These are phyloP conservation scores for Cytospora mali DNA, from an alignment of 2,329 filamentous ascomycete genomes.

Conservation along the genomic window DNA sequence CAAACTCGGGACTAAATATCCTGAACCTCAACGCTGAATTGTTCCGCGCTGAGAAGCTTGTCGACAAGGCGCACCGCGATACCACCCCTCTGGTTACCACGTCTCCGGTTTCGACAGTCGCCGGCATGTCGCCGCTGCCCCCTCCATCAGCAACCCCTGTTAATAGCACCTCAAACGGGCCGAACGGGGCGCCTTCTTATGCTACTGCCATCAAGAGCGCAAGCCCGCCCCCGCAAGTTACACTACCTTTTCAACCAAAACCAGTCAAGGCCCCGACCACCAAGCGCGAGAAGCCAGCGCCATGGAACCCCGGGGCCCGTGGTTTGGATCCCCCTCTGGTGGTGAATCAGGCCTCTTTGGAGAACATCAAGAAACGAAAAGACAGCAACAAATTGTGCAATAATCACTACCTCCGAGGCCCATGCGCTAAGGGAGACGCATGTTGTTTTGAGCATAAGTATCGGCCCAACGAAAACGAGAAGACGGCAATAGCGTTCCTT, in stretches of 20 bases:
- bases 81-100: slow-evolving; percentile 18
- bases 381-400: slow-evolving; percentile 62
- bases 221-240: slow-evolving; percentile 48
- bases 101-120: slow-evolving; percentile 20
- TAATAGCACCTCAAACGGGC: slow-evolving; percentile 14
- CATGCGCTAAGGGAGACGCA: slow-evolving; percentile 55
- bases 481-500: slow-evolving; percentile 57
- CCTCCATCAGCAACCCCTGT: slow-evolving; percentile 34
- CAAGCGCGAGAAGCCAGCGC: slow-evolving; percentile 34
- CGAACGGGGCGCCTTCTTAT: slow-evolving; percentile 39
- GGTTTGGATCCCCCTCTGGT: slow-evolving; percentile 57
- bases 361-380: slow-evolving; percentile 58
- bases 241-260: slow-evolving; percentile 42
- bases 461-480: slow-evolving; percentile 55
- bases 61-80: slow-evolving; percentile 39
- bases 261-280: slow-evolving; percentile 29
- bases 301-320: slow-evolving; percentile 57
- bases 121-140: slow-evolving; percentile 27
- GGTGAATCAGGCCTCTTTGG: slow-evolving; percentile 49
- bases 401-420: slow-evolving; percentile 61
- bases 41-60: slow-evolving; percentile 58
- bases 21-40: slow-evolving; percentile 49
- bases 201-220: slow-evolving; percentile 46
- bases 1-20: slow-evolving; percentile 49
- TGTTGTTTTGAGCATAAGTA: slow-evolving; percentile 63